Base-by-base conservation (phyloP, 1,284 basidiomycete genomes). In the Cerrena zonata region DNA sequence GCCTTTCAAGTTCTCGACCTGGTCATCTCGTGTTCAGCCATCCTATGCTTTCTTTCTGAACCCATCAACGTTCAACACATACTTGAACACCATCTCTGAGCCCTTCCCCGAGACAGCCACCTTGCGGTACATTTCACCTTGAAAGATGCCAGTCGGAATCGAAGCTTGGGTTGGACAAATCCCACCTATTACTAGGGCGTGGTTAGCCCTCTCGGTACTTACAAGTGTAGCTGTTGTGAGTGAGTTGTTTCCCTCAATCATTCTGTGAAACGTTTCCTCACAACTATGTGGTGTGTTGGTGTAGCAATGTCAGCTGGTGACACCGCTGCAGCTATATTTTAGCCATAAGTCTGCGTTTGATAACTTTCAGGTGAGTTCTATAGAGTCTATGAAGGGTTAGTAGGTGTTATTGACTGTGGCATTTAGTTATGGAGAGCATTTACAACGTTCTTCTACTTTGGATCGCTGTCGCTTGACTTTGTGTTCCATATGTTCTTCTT, bases 401-500 rank as follows among this genome's bases (percentile, higher is more conserved):
- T 39, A 15, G 7, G 21, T 22, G 13, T 27, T 26, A 26, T 27
- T 34, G 41, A 41, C 27, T 26, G 26, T 12, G 47, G 47, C 42
- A 30, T 39, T 24, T 59, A 97, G 89, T 75, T 86, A 56, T 98
- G 94, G 94, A 80, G 95, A 25, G 77, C 86, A 40, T 68, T 89
- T 48, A 96, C 94, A 23, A 94, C 89, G 5, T 98, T 98, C 76
- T 85, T 95, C 62, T 99, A 95, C 72, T 99, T 98, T 69, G 95
- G 95, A 10, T 80, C 86, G 0, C 80, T 98, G 58, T 91, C 88
- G 2, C 72, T 98, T n/a, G 94, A 98, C 65, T 92, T 97, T 56
- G 77, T 95, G 51, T 96, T 99, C 70, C 94, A 98, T 66, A 76
- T 99, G 51, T 96, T 97, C 78, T 98, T 98, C 77, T 94, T 97